Base-by-base conservation (phyloP, 306 rosid genomes). In the Acacia melanoxylon region DNA sequence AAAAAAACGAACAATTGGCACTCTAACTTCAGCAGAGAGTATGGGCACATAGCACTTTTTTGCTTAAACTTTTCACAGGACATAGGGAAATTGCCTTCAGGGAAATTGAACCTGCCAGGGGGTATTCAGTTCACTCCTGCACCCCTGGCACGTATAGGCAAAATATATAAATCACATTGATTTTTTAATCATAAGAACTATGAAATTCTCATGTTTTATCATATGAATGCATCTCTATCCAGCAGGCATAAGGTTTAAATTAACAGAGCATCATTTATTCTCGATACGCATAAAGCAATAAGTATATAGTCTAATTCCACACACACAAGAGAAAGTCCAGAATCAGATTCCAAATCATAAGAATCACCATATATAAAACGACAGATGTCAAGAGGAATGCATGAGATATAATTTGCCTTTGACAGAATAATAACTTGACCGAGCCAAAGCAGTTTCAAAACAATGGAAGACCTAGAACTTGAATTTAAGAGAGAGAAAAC, bases 401-500 rank as follows among this genome's bases (percentile, higher is more conserved):
- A 45, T 44, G 72, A 44, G 73, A 82, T 52, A 75, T 72, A 70
- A 62, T 72, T 68, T 27, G 10, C 42, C n/a, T 68, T 41, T 19
- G 31, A 68, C 31, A 40, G 3, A 20, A 40, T 68, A 20, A 68
- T 40, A 19, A 68, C 31, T 69, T 41, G 17, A 69, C 65, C 31
- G 8, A 58, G 31, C 65, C 65, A 22, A 10, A 58, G 10, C 24
- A 8, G 4, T 58, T 58, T 52, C 4, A 44, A 40, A n/a, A 68
- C 42, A 61, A 31, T 77, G 27, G 35, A 74, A 69, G 79, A 82
- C 79, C 71, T 78, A 51, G 67, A 62, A 75, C 82, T 31, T 51
- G 35, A 78, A 72, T 54, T 80, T 33, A 72, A 66, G 81, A 40
- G 40, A 68, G 49, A 20, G 10, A 24, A 37, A 68, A 49, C 15